Evolutionary conservation across 2,329 filamentous ascomycete genomes (phyloP).

Genomic region (Hirsutella minnesotensis): DNA sequence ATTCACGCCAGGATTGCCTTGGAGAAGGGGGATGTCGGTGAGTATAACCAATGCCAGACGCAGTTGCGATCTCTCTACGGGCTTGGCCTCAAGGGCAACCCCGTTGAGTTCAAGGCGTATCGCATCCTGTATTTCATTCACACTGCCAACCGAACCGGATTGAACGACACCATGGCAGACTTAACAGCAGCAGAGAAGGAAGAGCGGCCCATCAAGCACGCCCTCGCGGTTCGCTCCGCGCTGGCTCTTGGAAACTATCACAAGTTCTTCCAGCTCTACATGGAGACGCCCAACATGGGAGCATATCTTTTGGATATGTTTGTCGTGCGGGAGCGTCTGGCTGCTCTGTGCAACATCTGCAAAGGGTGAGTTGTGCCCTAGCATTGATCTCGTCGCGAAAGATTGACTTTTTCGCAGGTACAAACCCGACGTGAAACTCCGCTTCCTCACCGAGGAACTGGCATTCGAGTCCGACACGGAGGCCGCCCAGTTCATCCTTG

Average conservation of each 20-base stretch:
- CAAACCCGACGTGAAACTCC: slow-evolving; percentile 78
- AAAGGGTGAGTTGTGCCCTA: slow-evolving; percentile 62
- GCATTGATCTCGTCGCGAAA: not conserved
- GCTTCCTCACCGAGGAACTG: slow-evolving; percentile 90
- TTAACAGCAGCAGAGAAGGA: slow-evolving; percentile 95
- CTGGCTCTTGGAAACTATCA: slow-evolving; percentile 93
- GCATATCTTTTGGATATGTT: slow-evolving; percentile 99
- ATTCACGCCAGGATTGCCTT: slow-evolving; percentile 94
- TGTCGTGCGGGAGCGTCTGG: slow-evolving; percentile 82
- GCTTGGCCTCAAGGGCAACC: slow-evolving; percentile 76
- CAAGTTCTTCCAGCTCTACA: slow-evolving; percentile 92
- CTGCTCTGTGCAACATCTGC: slow-evolving; percentile 84
- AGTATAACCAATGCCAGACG: slow-evolving; percentile 99
- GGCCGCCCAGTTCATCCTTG: slow-evolving; percentile 80
- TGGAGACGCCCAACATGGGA: slow-evolving; percentile 91
- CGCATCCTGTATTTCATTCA: slow-evolving; percentile 99
- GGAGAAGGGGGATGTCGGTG: slow-evolving; percentile 98
- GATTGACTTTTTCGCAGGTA: slow-evolving; percentile 56
- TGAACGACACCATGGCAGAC: slow-evolving; percentile 98
- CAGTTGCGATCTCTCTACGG: slow-evolving; percentile 87
- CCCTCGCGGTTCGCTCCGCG: slow-evolving; percentile 79
- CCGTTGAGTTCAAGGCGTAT: slow-evolving; percentile 96
- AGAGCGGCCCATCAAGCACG: slow-evolving; percentile 76
- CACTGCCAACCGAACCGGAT: slow-evolving; percentile 92
- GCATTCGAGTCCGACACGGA: slow-evolving; percentile 89